Evolutionary conservation across 2,329 filamentous ascomycete genomes (phyloP).

Genomic region (Colletotrichum musicola): DNA sequence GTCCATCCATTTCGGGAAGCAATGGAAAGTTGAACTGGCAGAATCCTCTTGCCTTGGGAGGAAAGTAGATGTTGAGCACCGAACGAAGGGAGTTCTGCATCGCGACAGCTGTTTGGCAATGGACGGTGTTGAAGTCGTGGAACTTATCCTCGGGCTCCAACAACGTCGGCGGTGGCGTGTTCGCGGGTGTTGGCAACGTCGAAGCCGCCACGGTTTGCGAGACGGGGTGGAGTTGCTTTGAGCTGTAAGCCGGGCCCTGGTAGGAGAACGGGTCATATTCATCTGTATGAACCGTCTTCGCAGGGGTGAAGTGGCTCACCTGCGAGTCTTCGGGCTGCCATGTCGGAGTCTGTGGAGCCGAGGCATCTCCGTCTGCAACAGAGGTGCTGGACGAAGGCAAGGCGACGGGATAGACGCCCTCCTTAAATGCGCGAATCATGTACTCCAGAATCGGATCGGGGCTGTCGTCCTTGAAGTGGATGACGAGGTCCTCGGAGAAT

Average conservation of each 20-base stretch:
- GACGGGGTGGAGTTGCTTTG: constrained; percentile 15
- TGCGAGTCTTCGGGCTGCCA: constrained; percentile 19
- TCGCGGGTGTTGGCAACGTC: constrained; percentile 57
- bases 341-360: constrained; percentile 19
- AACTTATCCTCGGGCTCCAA: constrained; percentile 54
- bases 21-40: constrained; percentile 62
- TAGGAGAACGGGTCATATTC: constrained; percentile 65
- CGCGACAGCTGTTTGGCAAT: constrained; percentile 61
- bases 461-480: constrained; percentile 63
- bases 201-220: constrained; percentile 43
- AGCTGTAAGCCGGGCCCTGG: constrained; percentile 9
- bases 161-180: constrained; percentile 55
- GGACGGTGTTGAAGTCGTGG: constrained; percentile 57
- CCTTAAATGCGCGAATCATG: constrained; percentile 61
- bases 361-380: constrained; percentile 24
- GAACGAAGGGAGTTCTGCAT: constrained; percentile 70
- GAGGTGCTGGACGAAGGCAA: constrained; percentile 20
- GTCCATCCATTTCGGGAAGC: constrained; percentile 60
- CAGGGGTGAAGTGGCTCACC: constrained; percentile 5
- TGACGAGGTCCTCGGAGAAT: constrained; percentile 67
- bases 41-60: constrained; percentile 60
- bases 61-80: constrained; percentile 64
- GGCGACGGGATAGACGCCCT: constrained; percentile 50
- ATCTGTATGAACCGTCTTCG: constrained; percentile 41
- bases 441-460: constrained; percentile 58